These are phyloP conservation scores for Scheffersomyces ergatensis DNA, from an alignment of 805 yeast species.

Conservation along the genomic window DNA sequence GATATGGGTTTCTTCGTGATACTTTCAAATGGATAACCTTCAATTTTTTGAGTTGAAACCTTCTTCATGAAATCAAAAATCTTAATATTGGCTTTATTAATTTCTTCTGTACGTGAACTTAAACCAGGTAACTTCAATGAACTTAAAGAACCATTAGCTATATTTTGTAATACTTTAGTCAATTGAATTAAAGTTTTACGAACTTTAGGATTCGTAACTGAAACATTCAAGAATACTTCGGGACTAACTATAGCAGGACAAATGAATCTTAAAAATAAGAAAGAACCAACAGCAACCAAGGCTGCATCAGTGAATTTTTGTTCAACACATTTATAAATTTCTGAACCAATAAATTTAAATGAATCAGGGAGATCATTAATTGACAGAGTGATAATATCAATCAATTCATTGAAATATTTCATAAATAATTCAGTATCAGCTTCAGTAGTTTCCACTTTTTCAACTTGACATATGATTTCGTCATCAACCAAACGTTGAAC, in stretches of 20 bases:
- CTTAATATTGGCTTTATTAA: slow-evolving; percentile 23
- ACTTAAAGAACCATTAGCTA: slow-evolving; percentile 78
- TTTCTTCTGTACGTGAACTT: slow-evolving; percentile 37
- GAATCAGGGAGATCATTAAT: slow-evolving; percentile 64
- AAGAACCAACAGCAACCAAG: slow-evolving; percentile 76
- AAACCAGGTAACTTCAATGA: slow-evolving; percentile 65
- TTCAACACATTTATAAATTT: slow-evolving; percentile 56
- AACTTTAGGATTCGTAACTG: slow-evolving; percentile 26
- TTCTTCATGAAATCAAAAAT: slow-evolving; percentile 25
- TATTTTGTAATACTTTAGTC: slow-evolving; percentile 80
- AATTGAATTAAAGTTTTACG: slow-evolving; percentile 72
- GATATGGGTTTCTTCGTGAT: slow-evolving; percentile 28
- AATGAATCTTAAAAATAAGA: slow-evolving; percentile 76
- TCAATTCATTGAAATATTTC: slow-evolving; percentile 52
- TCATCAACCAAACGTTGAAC: slow-evolving; percentile 49
- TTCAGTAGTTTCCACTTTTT: slow-evolving; percentile 39
- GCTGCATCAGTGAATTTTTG: slow-evolving; percentile 62
- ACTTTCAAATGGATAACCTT: slow-evolving; percentile 24
- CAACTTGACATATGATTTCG: slow-evolving; percentile 62
- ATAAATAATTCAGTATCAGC: slow-evolving; percentile 47
- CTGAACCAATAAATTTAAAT: slow-evolving; percentile 66
- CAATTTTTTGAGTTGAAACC: slow-evolving; percentile 16
- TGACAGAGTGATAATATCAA: slow-evolving; percentile 59
- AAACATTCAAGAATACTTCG: slow-evolving; percentile 48
- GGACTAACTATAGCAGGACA: slow-evolving; percentile 94